Conservation (phyloP, 208 protist genomes). For the Trypanosoma melophagium region DNA sequence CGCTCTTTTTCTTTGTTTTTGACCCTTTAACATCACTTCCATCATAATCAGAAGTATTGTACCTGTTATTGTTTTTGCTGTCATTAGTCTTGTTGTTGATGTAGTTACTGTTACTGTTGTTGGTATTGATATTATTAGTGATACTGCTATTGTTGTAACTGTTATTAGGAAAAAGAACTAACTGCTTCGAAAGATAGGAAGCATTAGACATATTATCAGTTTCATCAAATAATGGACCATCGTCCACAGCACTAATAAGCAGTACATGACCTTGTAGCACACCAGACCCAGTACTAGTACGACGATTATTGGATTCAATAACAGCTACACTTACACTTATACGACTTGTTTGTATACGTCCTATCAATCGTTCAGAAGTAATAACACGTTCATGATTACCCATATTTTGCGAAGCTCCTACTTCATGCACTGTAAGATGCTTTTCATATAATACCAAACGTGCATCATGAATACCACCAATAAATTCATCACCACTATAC, state of each 20-base stretch:
- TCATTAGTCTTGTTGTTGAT: background rate
- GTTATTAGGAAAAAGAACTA: background rate
- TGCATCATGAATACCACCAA: background rate
- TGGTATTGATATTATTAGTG: background rate
- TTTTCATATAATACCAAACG: constrained; percentile 17
- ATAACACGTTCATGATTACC: constrained; percentile 25
- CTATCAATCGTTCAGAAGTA: constrained; percentile 12
- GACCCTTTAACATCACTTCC: no score
- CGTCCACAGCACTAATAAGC: constrained; percentile 2
- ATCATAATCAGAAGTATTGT: no score
- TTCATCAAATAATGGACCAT: constrained; percentile 16
- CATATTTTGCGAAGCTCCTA: constrained; percentile 12
- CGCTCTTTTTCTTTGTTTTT: no score
- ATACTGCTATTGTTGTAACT: background rate
- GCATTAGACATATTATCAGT: background rate
- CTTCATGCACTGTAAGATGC: constrained; percentile 15
- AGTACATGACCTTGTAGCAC: constrained; percentile 20
- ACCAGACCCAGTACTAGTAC: constrained; percentile 22
- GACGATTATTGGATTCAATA: constrained; percentile 30
- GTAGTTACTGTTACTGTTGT: background rate
- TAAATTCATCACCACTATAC: background rate
- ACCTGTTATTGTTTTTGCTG: no score
- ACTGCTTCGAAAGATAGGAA: background rate
- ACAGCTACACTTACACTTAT: constrained; percentile 32
- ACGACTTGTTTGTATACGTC: constrained; percentile 29